These are phyloP conservation scores for Cystobasidium pallidum DNA, from an alignment of 1,284 basidiomycete genomes.

Conservation along the genomic window DNA sequence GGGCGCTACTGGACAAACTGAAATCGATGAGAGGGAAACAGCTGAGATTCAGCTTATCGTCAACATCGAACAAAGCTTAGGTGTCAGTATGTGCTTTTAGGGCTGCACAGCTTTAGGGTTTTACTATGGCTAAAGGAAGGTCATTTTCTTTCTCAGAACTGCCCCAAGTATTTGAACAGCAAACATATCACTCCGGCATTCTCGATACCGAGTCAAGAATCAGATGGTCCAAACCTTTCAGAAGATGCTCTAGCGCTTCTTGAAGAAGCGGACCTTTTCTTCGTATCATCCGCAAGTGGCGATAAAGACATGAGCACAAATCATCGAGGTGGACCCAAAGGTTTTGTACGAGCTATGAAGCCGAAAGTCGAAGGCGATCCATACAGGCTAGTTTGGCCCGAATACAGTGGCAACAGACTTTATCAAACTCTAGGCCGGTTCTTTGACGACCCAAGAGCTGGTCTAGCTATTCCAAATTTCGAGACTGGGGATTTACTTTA, in stretches of 20 bases:
- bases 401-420: constrained; percentile 67
- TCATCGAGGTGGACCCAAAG: constrained; percentile 66
- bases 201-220: constrained; percentile 17
- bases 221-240: background rate
- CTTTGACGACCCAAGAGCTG: constrained; percentile 62
- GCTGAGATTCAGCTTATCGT: constrained; percentile 28
- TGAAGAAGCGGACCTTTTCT: constrained; percentile 32
- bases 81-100: constrained; percentile 17
- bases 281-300: constrained; percentile 22
- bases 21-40: constrained; percentile 19
- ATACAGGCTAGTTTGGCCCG: constrained; percentile 65
- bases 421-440: constrained; percentile 66
- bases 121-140: no score
- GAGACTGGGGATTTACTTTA: constrained; percentile 65
- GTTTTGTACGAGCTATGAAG: constrained; percentile 63
- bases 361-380: constrained; percentile 60
- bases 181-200: constrained; percentile 27
- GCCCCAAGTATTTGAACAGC: constrained; percentile 41
- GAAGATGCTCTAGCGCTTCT: constrained; percentile 20
- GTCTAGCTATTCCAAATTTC: constrained; percentile 65
- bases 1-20: constrained; percentile 25
- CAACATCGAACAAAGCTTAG: constrained; percentile 38
- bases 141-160: constrained; percentile 30
- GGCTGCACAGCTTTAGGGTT: no score
- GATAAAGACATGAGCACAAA: constrained; percentile 64